Base-by-base conservation (phyloP, 2,329 filamentous ascomycete species). In the Chaetothyriales sp. region DNA sequence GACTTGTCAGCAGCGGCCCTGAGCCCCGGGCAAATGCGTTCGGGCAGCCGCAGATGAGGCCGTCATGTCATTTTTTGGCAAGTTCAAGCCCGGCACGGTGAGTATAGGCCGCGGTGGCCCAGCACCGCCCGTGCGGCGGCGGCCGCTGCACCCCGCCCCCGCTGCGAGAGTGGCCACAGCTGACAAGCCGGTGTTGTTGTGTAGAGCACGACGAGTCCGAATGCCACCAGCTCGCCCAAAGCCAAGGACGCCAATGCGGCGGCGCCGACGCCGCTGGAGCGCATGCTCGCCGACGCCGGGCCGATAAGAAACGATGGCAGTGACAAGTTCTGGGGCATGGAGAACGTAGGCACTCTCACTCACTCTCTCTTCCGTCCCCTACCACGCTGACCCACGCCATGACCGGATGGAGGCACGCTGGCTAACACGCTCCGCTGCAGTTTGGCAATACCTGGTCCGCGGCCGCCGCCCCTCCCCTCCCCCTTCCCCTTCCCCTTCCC, bases 371-470 rank as follows among this genome's bases (percentile, higher is more conserved):
- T 56, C 50, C 50, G 40, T 37, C 58, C 47, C 19, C 40, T n/a
- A n/a, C n/a, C n/a, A n/a, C n/a, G n/a, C n/a, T 44, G 44, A 48
- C 18, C n/a, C 18, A 18, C 46, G 33, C 44, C 40, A 22, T 47
- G 18, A 10, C 50, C 49, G 47, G 49, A 25, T 19, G 37, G 22
- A 8, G 25, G 50, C 37, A 46, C 51, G 57, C 60, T 65, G 54
- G 65, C 55, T 54, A 54, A 63, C 63, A 53, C 65, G 33, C 43
- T 54, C 49, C 53, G 50, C 46, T 57, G 50, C 69, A 95, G 89
- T 95, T 95, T 72, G 90, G 90, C 65, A 97, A 95, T 66, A 97
- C 90, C 67, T 97, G 90, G 89, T 95, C 84, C 65, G 72, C n/a
- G 54, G 40, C 48, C 51, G 54, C 29, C 29, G 9, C 4, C 56